A percentile compares a stretch with the other conserved stretches of the same genome.
These are phyloP conservation scores for Somion occarium DNA, from an alignment of 1,284 basidiomycete genomes.

Conservation along the genomic window DNA sequence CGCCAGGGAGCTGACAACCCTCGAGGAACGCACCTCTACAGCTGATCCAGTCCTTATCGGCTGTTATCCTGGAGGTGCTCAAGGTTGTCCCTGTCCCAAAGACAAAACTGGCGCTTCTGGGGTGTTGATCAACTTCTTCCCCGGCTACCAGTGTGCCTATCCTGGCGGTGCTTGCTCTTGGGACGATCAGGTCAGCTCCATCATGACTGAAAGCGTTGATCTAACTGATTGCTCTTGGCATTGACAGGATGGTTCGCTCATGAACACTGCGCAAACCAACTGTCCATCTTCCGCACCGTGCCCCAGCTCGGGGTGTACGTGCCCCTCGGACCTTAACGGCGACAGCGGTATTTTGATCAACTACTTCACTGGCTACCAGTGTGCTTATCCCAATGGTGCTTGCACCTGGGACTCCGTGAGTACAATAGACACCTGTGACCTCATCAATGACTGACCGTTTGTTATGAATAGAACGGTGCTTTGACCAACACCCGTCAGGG, in stretches of 20 bases:
- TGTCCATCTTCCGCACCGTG: conserved; percentile 19
- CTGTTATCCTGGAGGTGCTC: conserved; percentile 7
- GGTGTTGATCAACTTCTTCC: conserved; percentile 17
- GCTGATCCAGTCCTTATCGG: conserved; percentile 6
- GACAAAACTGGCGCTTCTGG: conserved; percentile 15
- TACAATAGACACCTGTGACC: background rate
- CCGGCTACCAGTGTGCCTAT: conserved; percentile 18
- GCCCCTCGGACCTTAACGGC: conserved; percentile 16
- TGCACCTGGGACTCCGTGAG: conserved; percentile 24
- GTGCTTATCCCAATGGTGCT: conserved; percentile 20
- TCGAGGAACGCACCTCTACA: background rate
- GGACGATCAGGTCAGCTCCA: conserved; percentile 9
- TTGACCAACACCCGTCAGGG: conserved; percentile 9
- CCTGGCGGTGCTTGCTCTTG: conserved; percentile 15
- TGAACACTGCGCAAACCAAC: conserved; percentile 21
- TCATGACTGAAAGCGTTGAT: background rate
- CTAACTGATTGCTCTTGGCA: background rate
- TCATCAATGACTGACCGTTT: conserved; percentile 1
- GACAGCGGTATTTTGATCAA: conserved; percentile 23
- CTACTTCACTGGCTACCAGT: conserved; percentile 23
- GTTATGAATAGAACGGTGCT: conserved; percentile 7
- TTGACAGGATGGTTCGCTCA: conserved; percentile 16
- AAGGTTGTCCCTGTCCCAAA: conserved; percentile 15
- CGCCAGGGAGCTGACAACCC: background rate
- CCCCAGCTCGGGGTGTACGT: conserved; percentile 16